Percentiles rank a stretch among this genome's conserved stretches.
Evolutionary conservation across 495 filamentous ascomycete species (phyloP).

Genomic region (Chaetomium cochliodes): DNA sequence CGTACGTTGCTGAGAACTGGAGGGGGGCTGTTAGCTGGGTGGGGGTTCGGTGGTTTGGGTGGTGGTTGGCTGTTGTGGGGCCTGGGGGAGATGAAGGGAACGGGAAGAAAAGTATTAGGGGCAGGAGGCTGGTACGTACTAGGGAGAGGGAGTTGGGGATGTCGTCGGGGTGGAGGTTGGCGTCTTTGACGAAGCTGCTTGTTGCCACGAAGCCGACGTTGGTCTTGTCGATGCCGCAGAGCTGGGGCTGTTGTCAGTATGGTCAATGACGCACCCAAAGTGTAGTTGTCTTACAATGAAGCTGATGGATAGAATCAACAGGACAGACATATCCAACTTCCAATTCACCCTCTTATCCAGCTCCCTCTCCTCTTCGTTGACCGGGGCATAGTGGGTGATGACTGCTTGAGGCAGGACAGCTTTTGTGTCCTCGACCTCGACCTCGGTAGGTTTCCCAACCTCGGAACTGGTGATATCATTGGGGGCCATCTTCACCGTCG

Average conservation of each 20-base stretch:
- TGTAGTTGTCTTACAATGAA: slow-evolving; percentile 1
- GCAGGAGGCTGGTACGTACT: no score
- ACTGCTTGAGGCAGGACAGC: not conserved
- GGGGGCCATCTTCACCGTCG: not conserved
- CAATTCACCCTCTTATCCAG: slow-evolving; percentile 6
- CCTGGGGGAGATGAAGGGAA: not conserved
- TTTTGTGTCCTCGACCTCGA: not conserved
- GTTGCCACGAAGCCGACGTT: slow-evolving; percentile 7
- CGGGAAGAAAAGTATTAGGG: no score
- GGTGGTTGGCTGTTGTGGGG: no score
- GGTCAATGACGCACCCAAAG: not conserved
- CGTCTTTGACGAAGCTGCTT: slow-evolving; percentile 12
- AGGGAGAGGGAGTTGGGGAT: slow-evolving; percentile 3
- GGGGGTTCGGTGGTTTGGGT: not conserved
- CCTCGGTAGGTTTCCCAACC: not conserved
- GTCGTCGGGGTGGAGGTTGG: slow-evolving; percentile 10
- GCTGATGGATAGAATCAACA: not conserved
- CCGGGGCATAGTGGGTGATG: slow-evolving; percentile 5
- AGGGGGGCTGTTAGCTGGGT: no score
- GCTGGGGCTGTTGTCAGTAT: not conserved
- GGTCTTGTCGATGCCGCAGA: slow-evolving; percentile 15
- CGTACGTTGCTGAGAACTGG: slow-evolving; percentile 10
- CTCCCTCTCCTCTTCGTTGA: not conserved
- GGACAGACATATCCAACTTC: not conserved
- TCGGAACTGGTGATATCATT: not conserved